These are phyloP conservation scores for Tritrichomonas musculus DNA, from an alignment of 208 protist species.

Conservation along the genomic window DNA sequence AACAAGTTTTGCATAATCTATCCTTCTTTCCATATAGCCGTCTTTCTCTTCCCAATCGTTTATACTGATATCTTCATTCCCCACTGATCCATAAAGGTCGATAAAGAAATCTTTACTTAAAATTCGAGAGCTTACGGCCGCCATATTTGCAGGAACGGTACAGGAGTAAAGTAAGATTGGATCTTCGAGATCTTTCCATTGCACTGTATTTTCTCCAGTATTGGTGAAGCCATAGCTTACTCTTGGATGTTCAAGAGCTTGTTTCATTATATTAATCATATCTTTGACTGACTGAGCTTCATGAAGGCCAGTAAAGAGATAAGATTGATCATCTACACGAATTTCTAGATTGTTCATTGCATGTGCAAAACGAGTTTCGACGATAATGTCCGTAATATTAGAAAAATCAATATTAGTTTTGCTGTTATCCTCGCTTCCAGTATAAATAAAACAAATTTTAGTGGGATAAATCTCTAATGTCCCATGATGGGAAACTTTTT, in stretches of 20 bases:
- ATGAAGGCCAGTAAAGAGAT: not conserved
- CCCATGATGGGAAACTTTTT: slow-evolving; percentile 22
- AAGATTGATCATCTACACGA: not conserved
- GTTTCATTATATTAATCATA: not conserved
- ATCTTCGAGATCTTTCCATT: not conserved
- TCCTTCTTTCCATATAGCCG: not conserved
- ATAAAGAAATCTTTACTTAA: not conserved
- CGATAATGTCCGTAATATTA: not conserved
- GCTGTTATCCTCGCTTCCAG: not conserved
- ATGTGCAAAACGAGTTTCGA: not conserved
- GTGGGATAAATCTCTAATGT: not conserved
- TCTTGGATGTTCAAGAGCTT: no score
- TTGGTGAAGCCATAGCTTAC: not conserved
- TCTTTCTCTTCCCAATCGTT: not conserved
- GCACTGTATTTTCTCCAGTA: not conserved
- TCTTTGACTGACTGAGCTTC: not conserved
- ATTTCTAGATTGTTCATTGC: not conserved
- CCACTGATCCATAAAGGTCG: not conserved
- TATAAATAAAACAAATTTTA: not conserved
- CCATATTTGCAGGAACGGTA: not conserved
- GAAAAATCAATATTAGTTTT: not conserved
- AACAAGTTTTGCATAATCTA: slow-evolving; percentile 1
- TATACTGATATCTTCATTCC: not conserved
- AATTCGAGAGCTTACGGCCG: not conserved
- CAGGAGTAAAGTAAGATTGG: not conserved